phyloP scores from a whole-genome alignment of 306 rosid species.

The Quercus dentata region DNA sequence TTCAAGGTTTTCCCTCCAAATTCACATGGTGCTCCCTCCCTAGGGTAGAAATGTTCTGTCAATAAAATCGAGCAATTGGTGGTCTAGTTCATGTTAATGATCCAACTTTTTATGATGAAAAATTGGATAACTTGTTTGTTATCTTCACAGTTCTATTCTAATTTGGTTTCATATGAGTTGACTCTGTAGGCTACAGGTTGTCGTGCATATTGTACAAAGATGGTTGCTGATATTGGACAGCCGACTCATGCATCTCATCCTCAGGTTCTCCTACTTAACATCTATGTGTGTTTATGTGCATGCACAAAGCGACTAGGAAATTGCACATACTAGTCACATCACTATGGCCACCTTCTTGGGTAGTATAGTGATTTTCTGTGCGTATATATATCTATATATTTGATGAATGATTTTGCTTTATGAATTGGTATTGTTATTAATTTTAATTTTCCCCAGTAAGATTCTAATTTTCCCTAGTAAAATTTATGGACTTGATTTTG shows the following conservation, averaged over 20 bases:
- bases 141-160: slow-evolving; percentile 3
- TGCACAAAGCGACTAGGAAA: not conserved
- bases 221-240: slow-evolving; percentile 71
- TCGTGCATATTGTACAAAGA: slow-evolving; percentile 47
- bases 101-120: not conserved
- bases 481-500: not conserved
- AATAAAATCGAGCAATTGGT: not conserved
- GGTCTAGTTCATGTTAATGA: not conserved
- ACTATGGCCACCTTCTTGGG: not conserved
- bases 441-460: not conserved
- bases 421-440: too few relatives aligned
- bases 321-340: not conserved
- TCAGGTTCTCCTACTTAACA: slow-evolving; percentile 42
- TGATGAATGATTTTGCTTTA: not conserved
- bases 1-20: not conserved
- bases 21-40: not conserved
- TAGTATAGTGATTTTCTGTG: not conserved
- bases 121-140: not conserved
- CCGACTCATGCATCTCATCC: slow-evolving; percentile 86
- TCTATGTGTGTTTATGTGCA: not conserved
- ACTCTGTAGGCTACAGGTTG: slow-evolving; percentile 43
- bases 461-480: not conserved
- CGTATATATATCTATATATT: too few relatives aligned
- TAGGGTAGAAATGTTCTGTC: not conserved
- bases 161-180: slow-evolving; percentile 21